Evolutionary conservation across 768 basidiomycete species (phyloP).

Genomic region (Mycena rosella): DNA sequence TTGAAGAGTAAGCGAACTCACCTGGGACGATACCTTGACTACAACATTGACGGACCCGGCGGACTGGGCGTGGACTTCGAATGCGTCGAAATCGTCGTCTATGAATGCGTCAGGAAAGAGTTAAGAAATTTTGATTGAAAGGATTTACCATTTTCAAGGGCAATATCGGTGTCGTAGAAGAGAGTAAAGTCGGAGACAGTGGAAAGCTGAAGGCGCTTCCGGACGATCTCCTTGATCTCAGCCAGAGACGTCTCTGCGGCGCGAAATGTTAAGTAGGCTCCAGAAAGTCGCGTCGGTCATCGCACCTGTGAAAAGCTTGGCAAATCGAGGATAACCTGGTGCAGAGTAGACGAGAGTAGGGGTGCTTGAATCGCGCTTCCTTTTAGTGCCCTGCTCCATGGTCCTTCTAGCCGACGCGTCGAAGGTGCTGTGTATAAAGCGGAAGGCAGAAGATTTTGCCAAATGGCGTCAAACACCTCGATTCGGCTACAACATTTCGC

Average conservation of each 20-base stretch:
- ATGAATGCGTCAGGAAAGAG: slow-evolving; percentile 17
- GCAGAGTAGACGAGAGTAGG: slow-evolving; percentile 62
- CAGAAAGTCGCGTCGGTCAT: slow-evolving; percentile 25
- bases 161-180: slow-evolving; percentile 67
- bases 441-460: neutral
- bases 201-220: slow-evolving; percentile 70
- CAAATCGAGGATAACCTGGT: slow-evolving; percentile 56
- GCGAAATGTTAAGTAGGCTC: slow-evolving; percentile 5
- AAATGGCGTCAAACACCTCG: neutral
- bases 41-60: slow-evolving; percentile 50
- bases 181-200: slow-evolving; percentile 58
- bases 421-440: slow-evolving; percentile 21
- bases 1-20: slow-evolving; percentile 9
- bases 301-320: slow-evolving; percentile 67
- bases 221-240: slow-evolving; percentile 68
- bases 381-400: slow-evolving; percentile 57
- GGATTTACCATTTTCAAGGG: slow-evolving; percentile 80
- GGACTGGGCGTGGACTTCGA: slow-evolving; percentile 60
- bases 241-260: slow-evolving; percentile 69
- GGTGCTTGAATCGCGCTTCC: slow-evolving; percentile 55
- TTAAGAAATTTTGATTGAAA: slow-evolving; percentile 1
- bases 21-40: slow-evolving; percentile 43
- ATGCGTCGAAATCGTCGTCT: slow-evolving; percentile 89
- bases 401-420: slow-evolving; percentile 26
- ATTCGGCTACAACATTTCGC: neutral